Evolutionary conservation across 495 filamentous ascomycete species (phyloP), one percentile per base, ranked within the genome.

Genomic region (Aspergillus campestris): DNA sequence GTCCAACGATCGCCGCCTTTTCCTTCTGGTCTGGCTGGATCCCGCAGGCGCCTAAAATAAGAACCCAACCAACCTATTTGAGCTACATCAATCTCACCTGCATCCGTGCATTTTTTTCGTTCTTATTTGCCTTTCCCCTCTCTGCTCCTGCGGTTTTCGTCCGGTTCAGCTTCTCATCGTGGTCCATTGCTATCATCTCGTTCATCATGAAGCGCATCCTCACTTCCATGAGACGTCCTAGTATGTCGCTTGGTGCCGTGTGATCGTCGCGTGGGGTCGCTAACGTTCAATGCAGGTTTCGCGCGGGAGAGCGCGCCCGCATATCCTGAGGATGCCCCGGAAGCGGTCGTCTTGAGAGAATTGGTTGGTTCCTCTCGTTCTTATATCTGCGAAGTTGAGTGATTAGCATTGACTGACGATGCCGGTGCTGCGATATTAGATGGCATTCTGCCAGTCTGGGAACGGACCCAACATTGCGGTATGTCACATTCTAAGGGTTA

Each of bases 391-490:
- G 27, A 35, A 74, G 67, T 67, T 37, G n/a, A 5, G 32, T 28
- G 32, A 8, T 28, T 8, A 27, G 42, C 33, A 49, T 55, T 42
- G 66, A 29, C 1, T 38, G 12, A 6, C 27, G 13, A 30, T 6
- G 31, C 7, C 40, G 12, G 18, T 11, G 12, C 34, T 46, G n/a
- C 34, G 12, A 10, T 34, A 18, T 34, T 41, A 82, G 79, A 71
- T 65, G 51, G 67, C 74, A 1, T 97, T 97, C 60, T 94, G 89
- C 74, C 81, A 88, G 62, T 86, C 85, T 12, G 82, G 77, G 18
- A 75, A 74, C 12, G 74, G 76, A 44, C 76, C 83, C 9, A 74
- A 72, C 49, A 75, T 79, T 51, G 62, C 74, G 50, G 84, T 87
- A 72, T 38, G 78, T 50, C 27, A 40, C 9, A 38, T 31, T 37